Base-by-base conservation (phyloP, 148 eudicot species). In the Polygonum aviculare region DNA sequence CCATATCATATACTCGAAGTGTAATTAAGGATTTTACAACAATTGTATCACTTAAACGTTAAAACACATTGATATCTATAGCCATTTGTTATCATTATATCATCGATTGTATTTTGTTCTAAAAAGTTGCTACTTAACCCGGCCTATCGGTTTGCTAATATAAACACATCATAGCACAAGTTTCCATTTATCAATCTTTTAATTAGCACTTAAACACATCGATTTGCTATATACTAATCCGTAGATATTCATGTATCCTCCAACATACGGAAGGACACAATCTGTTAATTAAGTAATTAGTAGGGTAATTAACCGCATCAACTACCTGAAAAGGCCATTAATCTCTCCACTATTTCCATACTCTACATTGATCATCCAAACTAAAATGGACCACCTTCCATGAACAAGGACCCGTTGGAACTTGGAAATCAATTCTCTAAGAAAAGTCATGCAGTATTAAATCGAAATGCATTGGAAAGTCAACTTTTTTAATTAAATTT, bases 351-450 rank as follows among this genome's bases (percentile, higher is more conserved):
- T 67, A 36, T 26, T 26, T 26, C 0, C 31, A 26, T 26, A 26
- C 31, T 26, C 31, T 26, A 26, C 10, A 22, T 62, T n/a, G 31
- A 36, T 35, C 18, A 67, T 65, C 41, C 11, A 26, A 26, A 26
- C 1, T 26, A 67, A 67, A 36, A 67, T 67, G 72, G 72, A 67
- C 72, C 45, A 36, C 72, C 44, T 67, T 67, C 72, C 11, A 36
- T 67, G 72, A 67, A 36, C 40, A 63, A 35, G 18, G 40, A 12
- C 33, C 16, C 45, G 36, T 67, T 36, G 21, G 72, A 67, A 35
- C 21, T 67, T 36, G 21, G 72, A 67, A 35, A 10, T 67, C 44
- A 40, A 40, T 65, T 3, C 7, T 63, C 40, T 59, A 63, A 31
- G 39, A 14, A 31, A 63, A 12, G 3, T 12, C 36, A 63, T 21